Base-by-base conservation (phyloP, 169 alveolate genomes). In the Babesia sp. region DNA sequence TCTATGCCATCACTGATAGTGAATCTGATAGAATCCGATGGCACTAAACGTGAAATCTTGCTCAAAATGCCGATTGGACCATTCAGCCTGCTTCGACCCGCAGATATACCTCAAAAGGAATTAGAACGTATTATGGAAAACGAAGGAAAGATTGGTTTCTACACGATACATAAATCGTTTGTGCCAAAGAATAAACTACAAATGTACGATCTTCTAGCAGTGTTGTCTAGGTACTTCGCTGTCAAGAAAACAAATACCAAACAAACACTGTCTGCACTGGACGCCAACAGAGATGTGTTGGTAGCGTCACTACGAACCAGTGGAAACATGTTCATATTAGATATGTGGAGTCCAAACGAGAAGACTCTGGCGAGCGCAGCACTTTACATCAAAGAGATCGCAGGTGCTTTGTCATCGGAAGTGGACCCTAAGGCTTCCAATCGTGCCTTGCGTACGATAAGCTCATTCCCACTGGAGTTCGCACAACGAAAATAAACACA, bases 41-140 rank as follows among this genome's bases (percentile, higher is more conserved):
- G 86, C 11, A 68, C 71, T 14, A 68, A 45, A 1, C 26, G 70
- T n/a, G 58, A 42, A 7, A 26, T 78, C n/a, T 33, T 28, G 18
- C 9, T 78, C 42, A 33, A 66, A 39, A 8, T 69, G 42, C 86
- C 86, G 3, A 64, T 78, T 14, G 86, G 86, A 22, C 55, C 67
- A 0, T 78, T 58, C 31, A 50, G 29, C 42, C 37, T 54, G 22
- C 68, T 78, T 16, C 50, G 50, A 29, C 86, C 86, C 6, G 41
- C 44, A 4, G 61, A 64, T 29, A 58, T 72, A 18, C 42, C 71
- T 37, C n/a, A 37, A 12, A 37, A 59, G 26, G 26, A 48, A 18
- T 12, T 59, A 26, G 60, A 72, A 20, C 59, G 64, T 3, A 42
- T 72, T 53, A 44, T 48, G 44, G 33, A 54, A 24, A 46, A 58